phyloP scores from a whole-genome alignment of 371 early-diverging fungal genomes.

The Syncephalastrum sp. region DNA sequence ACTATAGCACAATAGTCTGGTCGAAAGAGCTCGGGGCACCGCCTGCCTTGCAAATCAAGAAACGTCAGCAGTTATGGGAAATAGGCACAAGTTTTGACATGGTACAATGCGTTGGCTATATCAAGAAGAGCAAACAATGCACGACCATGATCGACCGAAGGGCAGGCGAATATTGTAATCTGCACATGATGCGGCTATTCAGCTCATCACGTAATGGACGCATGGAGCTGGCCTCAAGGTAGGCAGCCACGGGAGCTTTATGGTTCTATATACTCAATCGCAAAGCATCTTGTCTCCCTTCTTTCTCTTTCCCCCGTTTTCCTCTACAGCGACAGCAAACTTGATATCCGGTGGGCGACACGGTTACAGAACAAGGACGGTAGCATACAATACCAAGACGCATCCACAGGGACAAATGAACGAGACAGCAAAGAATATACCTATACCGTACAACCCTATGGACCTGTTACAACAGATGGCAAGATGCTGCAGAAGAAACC shows the following conservation, averaged over 20 bases:
- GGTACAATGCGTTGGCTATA: conserved; percentile 26
- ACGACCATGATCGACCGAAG: conserved; percentile 42
- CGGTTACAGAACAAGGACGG: too few relatives aligned
- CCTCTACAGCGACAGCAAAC: conserved; percentile 22
- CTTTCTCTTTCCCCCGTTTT: too few relatives aligned
- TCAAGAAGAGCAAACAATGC: conserved; percentile 23
- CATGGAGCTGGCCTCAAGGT: conserved; percentile 51
- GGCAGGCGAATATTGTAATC: conserved; percentile 39
- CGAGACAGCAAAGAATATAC: conserved; percentile 20
- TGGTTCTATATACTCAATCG: neutral
- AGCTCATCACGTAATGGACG: conserved; percentile 37
- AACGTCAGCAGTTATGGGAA: conserved; percentile 28
- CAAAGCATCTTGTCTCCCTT: neutral
- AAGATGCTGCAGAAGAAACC: conserved; percentile 1
- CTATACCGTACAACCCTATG: conserved; percentile 26
- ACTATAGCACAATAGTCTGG: conserved; percentile 25
- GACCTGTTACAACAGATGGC: conserved; percentile 28
- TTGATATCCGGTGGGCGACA: conserved; percentile 39
- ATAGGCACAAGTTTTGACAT: conserved; percentile 41
- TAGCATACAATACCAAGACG: too few relatives aligned
- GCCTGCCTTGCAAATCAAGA: conserved; percentile 27
- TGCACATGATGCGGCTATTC: conserved; percentile 28
- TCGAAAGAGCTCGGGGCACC: conserved; percentile 20
- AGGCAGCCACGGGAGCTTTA: neutral
- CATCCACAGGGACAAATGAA: too few relatives aligned